Conservation (phyloP, 306 rosid species). For the Citrullus colocynthis region DNA sequence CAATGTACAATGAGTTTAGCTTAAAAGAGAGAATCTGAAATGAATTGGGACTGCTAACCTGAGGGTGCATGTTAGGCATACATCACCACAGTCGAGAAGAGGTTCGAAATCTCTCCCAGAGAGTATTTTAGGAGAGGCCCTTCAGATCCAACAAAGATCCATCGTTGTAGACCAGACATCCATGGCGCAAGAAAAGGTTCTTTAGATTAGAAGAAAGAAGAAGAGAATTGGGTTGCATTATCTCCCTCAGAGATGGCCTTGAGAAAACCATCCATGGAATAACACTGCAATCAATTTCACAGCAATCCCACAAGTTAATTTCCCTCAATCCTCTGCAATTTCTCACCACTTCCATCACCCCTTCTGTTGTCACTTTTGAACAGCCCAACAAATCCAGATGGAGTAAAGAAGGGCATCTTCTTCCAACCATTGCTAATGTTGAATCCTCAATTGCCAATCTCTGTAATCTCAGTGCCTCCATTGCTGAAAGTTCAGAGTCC, state of each 20-base stretch:
- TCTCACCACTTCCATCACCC: constrained; percentile 39
- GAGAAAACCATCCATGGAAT: constrained; percentile 31
- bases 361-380: constrained; percentile 33
- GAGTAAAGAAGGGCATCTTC: constrained; percentile 28
- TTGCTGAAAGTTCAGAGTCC: constrained; percentile 29
- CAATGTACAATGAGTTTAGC: not conserved
- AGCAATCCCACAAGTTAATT: constrained; percentile 42
- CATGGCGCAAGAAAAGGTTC: constrained; percentile 36
- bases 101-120: not conserved
- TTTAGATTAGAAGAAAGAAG: constrained; percentile 16
- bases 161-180: constrained; percentile 23
- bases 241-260: constrained; percentile 43
- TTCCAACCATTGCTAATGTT: constrained; percentile 37
- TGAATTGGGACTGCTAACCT: too few species aligned
- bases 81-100: too few species aligned
- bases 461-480: constrained; percentile 33
- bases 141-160: not conserved
- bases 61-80: too few species aligned
- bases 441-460: constrained; percentile 32
- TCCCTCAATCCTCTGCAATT: constrained; percentile 43
- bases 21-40: too few species aligned
- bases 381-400: constrained; percentile 33
- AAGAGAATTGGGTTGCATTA: constrained; percentile 25
- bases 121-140: not conserved
- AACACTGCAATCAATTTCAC: constrained; percentile 19